Conservation (phyloP, 805 yeast genomes). For the Spathaspora sp. region DNA sequence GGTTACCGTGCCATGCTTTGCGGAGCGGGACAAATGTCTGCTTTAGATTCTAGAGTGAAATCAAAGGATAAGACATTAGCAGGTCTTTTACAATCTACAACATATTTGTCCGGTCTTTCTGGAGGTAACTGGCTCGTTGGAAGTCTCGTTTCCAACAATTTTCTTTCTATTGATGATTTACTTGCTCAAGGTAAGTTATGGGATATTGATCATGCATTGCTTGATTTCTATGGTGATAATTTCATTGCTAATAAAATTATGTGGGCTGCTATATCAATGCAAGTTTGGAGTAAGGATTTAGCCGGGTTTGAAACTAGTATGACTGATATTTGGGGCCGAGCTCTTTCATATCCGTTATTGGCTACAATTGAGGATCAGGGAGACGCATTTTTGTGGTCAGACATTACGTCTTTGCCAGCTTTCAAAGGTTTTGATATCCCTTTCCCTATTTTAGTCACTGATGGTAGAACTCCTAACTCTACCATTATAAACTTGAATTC, state of each 20-base stretch:
- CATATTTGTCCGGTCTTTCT: slow-evolving; percentile 75
- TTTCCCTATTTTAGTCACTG: slow-evolving; percentile 36
- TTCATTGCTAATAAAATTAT: slow-evolving; percentile 20
- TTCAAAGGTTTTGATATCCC: slow-evolving; percentile 37
- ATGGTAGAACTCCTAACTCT: slow-evolving; percentile 63
- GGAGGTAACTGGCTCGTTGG: slow-evolving; percentile 69
- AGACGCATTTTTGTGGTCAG: slow-evolving; percentile 20
- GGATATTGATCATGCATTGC: slow-evolving; percentile 58
- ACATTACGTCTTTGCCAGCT: slow-evolving; percentile 30
- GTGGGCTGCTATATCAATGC: slow-evolving; percentile 52
- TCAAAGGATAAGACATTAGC: slow-evolving; percentile 62
- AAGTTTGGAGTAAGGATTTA: slow-evolving; percentile 27
- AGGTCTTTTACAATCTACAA: slow-evolving; percentile 68
- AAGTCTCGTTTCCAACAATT: slow-evolving; percentile 58
- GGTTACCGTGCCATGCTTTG: slow-evolving; percentile 85
- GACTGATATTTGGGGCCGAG: slow-evolving; percentile 45
- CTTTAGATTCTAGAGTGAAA: slow-evolving; percentile 68
- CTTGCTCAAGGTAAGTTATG: slow-evolving; percentile 26
- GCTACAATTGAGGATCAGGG: slow-evolving; percentile 22
- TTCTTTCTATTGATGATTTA: slow-evolving; percentile 43
- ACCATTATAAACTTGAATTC: slow-evolving; percentile 57
- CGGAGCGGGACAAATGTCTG: slow-evolving; percentile 85
- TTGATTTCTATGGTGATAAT: slow-evolving; percentile 61
- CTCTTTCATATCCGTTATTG: slow-evolving; percentile 38
- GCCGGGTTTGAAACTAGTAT: slow-evolving; percentile 37